Conservation (phyloP, 495 filamentous ascomycete genomes). For the Pseudoneurospora amorphoporcata region DNA sequence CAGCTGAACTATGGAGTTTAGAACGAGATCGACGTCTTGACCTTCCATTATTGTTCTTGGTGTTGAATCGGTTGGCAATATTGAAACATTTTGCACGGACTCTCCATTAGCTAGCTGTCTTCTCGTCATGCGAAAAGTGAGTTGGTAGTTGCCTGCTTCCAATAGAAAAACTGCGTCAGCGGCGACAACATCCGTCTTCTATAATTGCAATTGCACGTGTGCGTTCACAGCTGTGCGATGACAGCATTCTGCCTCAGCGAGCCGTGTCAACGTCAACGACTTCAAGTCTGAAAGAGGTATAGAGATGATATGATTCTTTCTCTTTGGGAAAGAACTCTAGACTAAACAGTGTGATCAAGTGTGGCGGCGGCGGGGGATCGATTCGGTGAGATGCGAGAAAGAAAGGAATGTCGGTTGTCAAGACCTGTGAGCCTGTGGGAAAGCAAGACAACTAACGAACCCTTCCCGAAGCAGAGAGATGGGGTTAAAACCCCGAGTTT, state of each 20-base stretch:
- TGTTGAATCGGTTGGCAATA: not conserved
- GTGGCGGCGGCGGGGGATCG: not conserved
- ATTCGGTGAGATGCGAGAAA: not conserved
- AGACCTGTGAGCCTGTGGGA: too few relatives aligned
- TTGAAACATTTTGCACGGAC: not conserved
- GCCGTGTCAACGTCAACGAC: not conserved
- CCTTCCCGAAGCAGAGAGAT: slow-evolving; percentile 12
- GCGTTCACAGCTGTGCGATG: not conserved
- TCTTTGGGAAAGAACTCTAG: not conserved
- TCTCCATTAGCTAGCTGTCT: not conserved
- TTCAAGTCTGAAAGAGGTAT: not conserved
- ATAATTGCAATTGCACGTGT: not conserved
- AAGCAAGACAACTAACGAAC: not conserved
- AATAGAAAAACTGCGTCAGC: not conserved
- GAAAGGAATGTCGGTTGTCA: not conserved
- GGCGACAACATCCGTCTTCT: not conserved
- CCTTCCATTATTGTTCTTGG: not conserved
- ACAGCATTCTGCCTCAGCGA: not conserved
- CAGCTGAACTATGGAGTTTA: not conserved
- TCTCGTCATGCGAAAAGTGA: not conserved
- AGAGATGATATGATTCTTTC: not conserved
- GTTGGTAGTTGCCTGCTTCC: not conserved
- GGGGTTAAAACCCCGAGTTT: not conserved
- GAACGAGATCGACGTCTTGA: not conserved
- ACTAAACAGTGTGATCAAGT: not conserved